These are phyloP conservation scores for Moniliella sp. DNA, from an alignment of 1,284 basidiomycete genomes.

Conservation along the genomic window DNA sequence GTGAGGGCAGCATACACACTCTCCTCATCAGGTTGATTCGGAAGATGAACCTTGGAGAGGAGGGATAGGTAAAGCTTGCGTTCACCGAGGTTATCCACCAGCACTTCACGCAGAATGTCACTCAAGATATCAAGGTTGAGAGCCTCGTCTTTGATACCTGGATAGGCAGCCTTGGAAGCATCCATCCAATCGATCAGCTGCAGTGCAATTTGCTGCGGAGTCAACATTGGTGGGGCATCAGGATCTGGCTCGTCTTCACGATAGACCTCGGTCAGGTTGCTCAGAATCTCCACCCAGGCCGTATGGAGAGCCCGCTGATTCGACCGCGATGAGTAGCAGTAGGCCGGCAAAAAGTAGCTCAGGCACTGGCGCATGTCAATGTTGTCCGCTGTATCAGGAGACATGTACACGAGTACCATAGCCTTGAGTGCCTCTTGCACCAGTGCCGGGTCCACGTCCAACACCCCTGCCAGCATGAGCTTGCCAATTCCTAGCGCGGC, in stretches of 20 bases:
- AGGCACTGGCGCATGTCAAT: slow-evolving; percentile 73
- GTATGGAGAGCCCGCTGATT: slow-evolving; percentile 65
- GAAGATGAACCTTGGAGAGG: slow-evolving; percentile 55
- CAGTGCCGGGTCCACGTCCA: too few relatives aligned
- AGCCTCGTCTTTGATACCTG: slow-evolving; percentile 36
- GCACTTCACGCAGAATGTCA: slow-evolving; percentile 46
- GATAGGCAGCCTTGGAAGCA: slow-evolving; percentile 52
- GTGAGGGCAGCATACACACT: slow-evolving; percentile 10
- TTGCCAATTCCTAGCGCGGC: slow-evolving; percentile 69
- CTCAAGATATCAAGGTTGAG: slow-evolving; percentile 60
- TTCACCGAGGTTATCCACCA: slow-evolving; percentile 52
- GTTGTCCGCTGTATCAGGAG: slow-evolving; percentile 63
- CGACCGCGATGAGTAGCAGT: slow-evolving; percentile 57
- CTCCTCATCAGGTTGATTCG: slow-evolving; percentile 43
- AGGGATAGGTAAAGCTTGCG: slow-evolving; percentile 61
- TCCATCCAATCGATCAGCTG: slow-evolving; percentile 86
- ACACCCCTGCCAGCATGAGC: slow-evolving; percentile 56
- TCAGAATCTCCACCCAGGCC: slow-evolving; percentile 58
- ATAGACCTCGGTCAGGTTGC: slow-evolving; percentile 48
- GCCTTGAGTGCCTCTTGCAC: slow-evolving; percentile 44
- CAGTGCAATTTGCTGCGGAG: slow-evolving; percentile 55
- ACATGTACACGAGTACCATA: slow-evolving; percentile 63
- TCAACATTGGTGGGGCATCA: too few relatives aligned
- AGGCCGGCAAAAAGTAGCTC: slow-evolving; percentile 85
- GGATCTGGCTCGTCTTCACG: slow-evolving; percentile 51